Evolutionary conservation across 1,139 yeast genomes (phyloP).

Genomic region (Suhomyces anneliseae): DNA sequence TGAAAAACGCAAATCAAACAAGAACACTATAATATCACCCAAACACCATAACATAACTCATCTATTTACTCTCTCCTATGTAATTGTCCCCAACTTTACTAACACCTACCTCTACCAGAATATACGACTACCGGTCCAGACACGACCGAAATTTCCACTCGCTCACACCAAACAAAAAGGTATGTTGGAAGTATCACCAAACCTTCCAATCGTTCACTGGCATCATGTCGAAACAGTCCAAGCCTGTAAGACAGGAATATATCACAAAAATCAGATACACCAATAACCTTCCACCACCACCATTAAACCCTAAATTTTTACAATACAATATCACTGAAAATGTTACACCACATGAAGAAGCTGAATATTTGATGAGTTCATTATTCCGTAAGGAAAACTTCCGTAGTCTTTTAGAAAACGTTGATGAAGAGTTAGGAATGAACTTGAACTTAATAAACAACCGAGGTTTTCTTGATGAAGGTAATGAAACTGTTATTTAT

Average conservation of each 20-base stretch:
- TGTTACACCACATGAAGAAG: constrained; percentile 45
- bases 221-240: constrained; percentile 28
- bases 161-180: neutral
- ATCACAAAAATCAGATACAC: constrained; percentile 84
- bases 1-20: too few species aligned
- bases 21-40: too few species aligned
- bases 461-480: constrained; percentile 68
- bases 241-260: constrained; percentile 73
- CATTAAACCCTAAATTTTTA: constrained; percentile 83
- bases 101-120: neutral
- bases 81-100: too few species aligned
- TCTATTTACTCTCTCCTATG: too few species aligned
- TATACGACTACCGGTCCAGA: neutral
- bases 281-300: constrained; percentile 91
- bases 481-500: constrained; percentile 50
- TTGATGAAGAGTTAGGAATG: constrained; percentile 77
- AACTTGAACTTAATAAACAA: constrained; percentile 69
- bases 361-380: constrained; percentile 68
- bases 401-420: constrained; percentile 59
- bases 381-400: constrained; percentile 78
- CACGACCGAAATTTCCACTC: neutral
- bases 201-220: neutral
- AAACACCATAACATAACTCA: too few species aligned
- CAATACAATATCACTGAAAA: constrained; percentile 48
- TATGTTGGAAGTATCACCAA: neutral